phyloP scores from a whole-genome alignment of 495 filamentous ascomycete genomes.

The Trichoderma gamsii region DNA sequence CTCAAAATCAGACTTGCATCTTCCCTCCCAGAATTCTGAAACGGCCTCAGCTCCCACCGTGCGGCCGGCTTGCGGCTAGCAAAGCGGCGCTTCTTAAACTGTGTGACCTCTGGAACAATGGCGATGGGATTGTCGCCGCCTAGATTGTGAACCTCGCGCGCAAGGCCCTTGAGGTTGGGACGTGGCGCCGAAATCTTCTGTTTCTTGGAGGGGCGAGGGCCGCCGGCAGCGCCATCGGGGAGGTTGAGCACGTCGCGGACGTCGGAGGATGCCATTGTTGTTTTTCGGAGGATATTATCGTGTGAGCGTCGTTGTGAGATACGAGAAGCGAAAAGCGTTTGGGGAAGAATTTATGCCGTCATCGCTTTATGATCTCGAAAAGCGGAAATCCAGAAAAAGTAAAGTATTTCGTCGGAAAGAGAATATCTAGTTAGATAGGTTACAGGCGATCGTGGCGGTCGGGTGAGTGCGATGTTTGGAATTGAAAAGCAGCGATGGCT shows the following conservation, averaged over 20 bases:
- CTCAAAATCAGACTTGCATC: slow-evolving; percentile 50
- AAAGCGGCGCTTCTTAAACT: slow-evolving; percentile 44
- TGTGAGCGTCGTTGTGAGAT: neutral
- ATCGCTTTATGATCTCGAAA: neutral
- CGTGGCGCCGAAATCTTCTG: slow-evolving; percentile 65
- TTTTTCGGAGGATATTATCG: neutral
- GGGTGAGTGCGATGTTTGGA: neutral
- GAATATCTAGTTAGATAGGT: neutral
- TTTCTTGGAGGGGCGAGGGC: slow-evolving; percentile 61
- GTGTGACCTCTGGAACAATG: slow-evolving; percentile 39
- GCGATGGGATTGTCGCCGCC: slow-evolving; percentile 44
- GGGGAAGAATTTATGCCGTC: slow-evolving; percentile 4
- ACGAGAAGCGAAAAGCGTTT: neutral
- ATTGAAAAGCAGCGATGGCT: neutral
- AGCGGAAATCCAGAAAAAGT: neutral
- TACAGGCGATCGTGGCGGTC: neutral
- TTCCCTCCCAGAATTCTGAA: slow-evolving; percentile 51
- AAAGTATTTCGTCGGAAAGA: neutral
- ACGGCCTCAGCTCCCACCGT: slow-evolving; percentile 46
- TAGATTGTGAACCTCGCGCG: slow-evolving; percentile 56
- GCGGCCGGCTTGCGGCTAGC: slow-evolving; percentile 57
- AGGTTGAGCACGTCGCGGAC: slow-evolving; percentile 86
- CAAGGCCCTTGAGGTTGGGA: slow-evolving; percentile 54
- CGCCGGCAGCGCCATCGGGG: slow-evolving; percentile 44
- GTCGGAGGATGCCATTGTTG: slow-evolving; percentile 69